phyloP scores from a whole-genome alignment of 1,139 yeast species.

The Kluyveromyces marxianus region DNA sequence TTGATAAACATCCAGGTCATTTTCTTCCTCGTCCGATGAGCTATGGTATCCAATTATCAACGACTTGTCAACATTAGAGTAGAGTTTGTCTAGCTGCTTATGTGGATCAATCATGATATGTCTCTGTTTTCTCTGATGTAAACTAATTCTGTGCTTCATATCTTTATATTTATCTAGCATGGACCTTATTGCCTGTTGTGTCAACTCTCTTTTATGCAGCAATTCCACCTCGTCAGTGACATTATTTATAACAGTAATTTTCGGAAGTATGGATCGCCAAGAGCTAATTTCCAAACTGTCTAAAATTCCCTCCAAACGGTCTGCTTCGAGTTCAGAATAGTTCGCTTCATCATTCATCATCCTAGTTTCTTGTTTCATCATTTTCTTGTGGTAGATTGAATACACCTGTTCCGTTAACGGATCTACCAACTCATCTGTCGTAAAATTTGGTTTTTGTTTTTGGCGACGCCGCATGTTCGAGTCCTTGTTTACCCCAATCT shows the following conservation, averaged over 20 bases:
- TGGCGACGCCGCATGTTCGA: background rate
- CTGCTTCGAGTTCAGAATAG: conserved; percentile 40
- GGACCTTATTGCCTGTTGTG: conserved; percentile 43
- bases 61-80: conserved; percentile 18
- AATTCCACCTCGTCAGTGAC: conserved; percentile 42
- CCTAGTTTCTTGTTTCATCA: conserved; percentile 60
- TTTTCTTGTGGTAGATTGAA: conserved; percentile 46
- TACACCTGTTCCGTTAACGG: conserved; percentile 42
- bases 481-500: background rate
- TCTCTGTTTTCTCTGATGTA: conserved; percentile 14
- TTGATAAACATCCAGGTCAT: conserved; percentile 13
- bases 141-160: conserved; percentile 29
- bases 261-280: conserved; percentile 48
- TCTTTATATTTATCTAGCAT: conserved; percentile 43
- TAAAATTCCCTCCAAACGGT: conserved; percentile 22
- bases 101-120: conserved; percentile 12
- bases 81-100: conserved; percentile 12
- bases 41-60: conserved; percentile 20
- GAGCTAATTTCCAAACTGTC: conserved; percentile 41
- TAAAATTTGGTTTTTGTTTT: no score
- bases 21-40: conserved; percentile 30
- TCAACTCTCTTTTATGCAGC: conserved; percentile 41
- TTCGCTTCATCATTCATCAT: conserved; percentile 56
- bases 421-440: conserved; percentile 26
- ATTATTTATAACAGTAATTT: conserved; percentile 48